Evolutionary conservation across 2,329 filamentous ascomycete genomes (phyloP).

Genomic region (Fusarium denticulatum): DNA sequence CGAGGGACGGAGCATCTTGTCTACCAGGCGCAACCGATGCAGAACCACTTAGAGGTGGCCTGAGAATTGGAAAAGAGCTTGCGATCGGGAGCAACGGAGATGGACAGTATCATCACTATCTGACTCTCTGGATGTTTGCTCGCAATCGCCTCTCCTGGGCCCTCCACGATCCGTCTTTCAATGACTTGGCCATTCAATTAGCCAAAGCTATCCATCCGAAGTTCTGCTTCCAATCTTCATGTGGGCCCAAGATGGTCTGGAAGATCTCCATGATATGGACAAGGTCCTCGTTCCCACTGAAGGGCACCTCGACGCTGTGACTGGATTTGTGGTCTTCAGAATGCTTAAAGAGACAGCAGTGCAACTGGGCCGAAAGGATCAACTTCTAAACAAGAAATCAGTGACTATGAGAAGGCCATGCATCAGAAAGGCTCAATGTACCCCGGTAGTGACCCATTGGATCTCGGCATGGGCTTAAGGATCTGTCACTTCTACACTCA

Average conservation of each 20-base stretch:
- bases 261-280: constrained; percentile 63
- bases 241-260: constrained; percentile 59
- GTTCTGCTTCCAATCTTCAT: constrained; percentile 54
- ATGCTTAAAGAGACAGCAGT: constrained; percentile 57
- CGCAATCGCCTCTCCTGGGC: constrained; percentile 63
- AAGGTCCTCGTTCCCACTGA: constrained; percentile 59
- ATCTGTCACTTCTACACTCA: constrained; percentile 60
- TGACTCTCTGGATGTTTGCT: constrained; percentile 72
- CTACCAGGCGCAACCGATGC: too few species aligned
- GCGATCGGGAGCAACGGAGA: too few species aligned
- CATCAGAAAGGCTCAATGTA: constrained; percentile 53
- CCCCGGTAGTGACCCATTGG: constrained; percentile 61
- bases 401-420: constrained; percentile 62
- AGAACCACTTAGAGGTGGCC: too few species aligned
- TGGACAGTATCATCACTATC: constrained; percentile 59
- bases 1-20: too few species aligned
- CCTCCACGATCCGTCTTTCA: constrained; percentile 57
- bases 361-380: constrained; percentile 39
- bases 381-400: constrained; percentile 59
- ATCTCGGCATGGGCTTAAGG: constrained; percentile 70
- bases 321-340: constrained; percentile 62
- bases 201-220: constrained; percentile 62
- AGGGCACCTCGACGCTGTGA: constrained; percentile 66
- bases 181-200: constrained; percentile 61
- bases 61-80: too few species aligned